Evolutionary conservation across 2,329 filamentous ascomycete genomes (phyloP).

Genomic region (Sphaerulina musiva): DNA sequence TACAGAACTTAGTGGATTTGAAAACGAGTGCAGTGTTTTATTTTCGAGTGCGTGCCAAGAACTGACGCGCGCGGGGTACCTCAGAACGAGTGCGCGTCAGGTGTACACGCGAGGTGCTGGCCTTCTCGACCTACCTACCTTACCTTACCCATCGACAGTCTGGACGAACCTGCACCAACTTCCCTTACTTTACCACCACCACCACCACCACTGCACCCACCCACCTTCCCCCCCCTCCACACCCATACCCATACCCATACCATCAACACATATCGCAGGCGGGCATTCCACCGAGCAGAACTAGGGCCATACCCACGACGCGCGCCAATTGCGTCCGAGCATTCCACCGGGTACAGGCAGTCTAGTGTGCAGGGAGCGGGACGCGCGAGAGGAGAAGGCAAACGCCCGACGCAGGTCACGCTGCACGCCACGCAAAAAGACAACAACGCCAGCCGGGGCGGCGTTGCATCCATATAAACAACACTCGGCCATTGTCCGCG

Average conservation of each 20-base stretch:
- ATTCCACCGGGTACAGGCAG: not conserved
- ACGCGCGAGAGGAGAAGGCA: constrained; percentile 5
- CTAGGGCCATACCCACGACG: not conserved
- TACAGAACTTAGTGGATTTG: no score
- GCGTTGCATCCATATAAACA: no score
- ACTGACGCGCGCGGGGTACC: no score
- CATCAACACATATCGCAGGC: not conserved
- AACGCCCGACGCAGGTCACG: constrained; percentile 1
- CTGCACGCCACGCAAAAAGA: not conserved
- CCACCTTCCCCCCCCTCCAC: not conserved
- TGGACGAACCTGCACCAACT: no score
- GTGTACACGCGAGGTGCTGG: no score
- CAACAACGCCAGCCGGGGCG: not conserved
- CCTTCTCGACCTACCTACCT: no score
- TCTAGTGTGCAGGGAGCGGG: not conserved
- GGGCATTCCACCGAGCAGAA: constrained; percentile 3
- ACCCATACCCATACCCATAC: not conserved
- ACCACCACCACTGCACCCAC: not conserved
- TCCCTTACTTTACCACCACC: no score
- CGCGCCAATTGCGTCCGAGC: constrained; percentile 1
- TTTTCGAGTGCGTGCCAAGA: no score
- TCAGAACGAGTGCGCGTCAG: no score
- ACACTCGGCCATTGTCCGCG: not conserved
- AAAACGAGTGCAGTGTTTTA: no score
- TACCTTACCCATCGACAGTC: no score